Evolutionary conservation across 805 yeast genomes (phyloP).

Genomic region (Candida ascalaphidarum): DNA sequence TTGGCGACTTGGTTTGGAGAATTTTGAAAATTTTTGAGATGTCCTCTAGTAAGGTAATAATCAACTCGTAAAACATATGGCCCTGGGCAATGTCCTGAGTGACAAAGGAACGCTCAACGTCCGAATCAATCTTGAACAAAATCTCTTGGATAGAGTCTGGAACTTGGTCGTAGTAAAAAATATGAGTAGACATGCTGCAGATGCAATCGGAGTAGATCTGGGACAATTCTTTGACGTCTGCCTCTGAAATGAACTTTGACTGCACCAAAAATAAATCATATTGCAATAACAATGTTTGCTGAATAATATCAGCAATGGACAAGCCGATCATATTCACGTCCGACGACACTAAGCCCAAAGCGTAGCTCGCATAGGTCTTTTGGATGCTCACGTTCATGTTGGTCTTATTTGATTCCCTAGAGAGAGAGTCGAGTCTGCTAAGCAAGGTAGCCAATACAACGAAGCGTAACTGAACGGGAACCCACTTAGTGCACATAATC

Average conservation of each 20-base stretch:
- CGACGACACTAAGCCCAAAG: slow-evolving; percentile 59
- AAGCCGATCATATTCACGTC: slow-evolving; percentile 81
- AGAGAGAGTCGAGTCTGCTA: slow-evolving; percentile 15
- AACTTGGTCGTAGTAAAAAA: slow-evolving; percentile 80
- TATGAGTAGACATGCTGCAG: slow-evolving; percentile 64
- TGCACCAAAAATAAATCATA: slow-evolving; percentile 19
- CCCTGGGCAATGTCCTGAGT: slow-evolving; percentile 3
- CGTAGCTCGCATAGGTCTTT: slow-evolving; percentile 33
- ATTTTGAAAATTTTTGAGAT: slow-evolving; percentile 20
- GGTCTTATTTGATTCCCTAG: slow-evolving; percentile 9
- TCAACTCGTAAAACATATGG: slow-evolving; percentile 9
- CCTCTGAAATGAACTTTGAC: slow-evolving; percentile 8
- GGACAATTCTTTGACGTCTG: slow-evolving; percentile 22
- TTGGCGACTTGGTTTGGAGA: slow-evolving; percentile 22
- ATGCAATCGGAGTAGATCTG: slow-evolving; percentile 48
- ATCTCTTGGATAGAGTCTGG: slow-evolving; percentile 74
- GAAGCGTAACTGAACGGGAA: slow-evolving; percentile 75
- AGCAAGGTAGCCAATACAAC: slow-evolving; percentile 43
- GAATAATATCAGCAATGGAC: slow-evolving; percentile 72
- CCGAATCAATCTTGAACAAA: slow-evolving; percentile 33
- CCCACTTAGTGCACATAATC: slow-evolving; percentile 62
- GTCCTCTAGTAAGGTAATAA: slow-evolving; percentile 21
- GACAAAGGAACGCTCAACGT: slow-evolving; percentile 9
- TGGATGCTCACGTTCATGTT: slow-evolving; percentile 14
- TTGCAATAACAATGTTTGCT: slow-evolving; percentile 48